These are phyloP conservation scores for Gardenia jasminoides DNA, from an alignment of 257 asterid species.

Conservation along the genomic window DNA sequence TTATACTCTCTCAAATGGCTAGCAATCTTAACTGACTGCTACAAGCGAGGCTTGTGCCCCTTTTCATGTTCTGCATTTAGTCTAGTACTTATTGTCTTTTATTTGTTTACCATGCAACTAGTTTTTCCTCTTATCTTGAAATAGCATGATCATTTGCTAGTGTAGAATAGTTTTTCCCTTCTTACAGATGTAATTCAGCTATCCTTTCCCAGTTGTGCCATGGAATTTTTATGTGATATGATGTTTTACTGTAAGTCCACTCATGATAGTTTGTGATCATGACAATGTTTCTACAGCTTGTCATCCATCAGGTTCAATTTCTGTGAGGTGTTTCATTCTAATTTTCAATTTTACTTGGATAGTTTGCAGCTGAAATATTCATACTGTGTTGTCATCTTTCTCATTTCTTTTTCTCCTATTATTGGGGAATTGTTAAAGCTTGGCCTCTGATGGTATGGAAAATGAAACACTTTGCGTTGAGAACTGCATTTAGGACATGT, in stretches of 20 bases:
- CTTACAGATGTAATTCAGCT: neutral
- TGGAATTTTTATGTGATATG: neutral
- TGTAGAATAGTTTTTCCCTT: neutral
- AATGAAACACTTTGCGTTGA: neutral
- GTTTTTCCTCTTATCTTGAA: neutral
- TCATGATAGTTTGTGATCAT: neutral
- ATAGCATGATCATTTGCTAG: neutral
- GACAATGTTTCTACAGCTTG: neutral
- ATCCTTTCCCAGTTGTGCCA: neutral
- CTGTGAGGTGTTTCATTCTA: neutral
- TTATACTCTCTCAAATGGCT: neutral
- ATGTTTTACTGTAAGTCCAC: no score
- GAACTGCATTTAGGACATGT: neutral
- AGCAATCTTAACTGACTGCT: neutral
- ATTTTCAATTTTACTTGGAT: neutral
- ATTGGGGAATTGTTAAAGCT: neutral
- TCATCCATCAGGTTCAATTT: neutral
- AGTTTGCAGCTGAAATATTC: neutral
- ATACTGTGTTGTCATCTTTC: neutral
- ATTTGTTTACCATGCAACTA: neutral
- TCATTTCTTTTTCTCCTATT: neutral
- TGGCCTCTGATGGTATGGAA: neutral
- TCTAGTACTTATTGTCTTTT: neutral
- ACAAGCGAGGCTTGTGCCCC: neutral
- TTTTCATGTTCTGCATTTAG: neutral